Percentiles rank a stretch among this genome's conserved stretches.
phyloP scores from a whole-genome alignment of 116 monocot species.

The Papilionanthe hybrid region DNA sequence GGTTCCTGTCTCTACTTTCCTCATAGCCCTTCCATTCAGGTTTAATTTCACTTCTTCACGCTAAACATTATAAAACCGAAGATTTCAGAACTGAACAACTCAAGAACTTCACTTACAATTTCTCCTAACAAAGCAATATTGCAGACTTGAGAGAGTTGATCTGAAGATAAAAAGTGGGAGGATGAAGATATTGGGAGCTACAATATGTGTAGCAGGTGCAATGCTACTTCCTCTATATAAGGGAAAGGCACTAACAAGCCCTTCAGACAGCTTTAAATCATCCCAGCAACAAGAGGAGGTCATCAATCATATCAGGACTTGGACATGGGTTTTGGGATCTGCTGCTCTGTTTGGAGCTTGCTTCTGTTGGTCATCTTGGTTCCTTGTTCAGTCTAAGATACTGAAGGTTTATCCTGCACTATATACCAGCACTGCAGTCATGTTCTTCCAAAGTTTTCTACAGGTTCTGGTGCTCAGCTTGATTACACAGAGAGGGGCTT shows the following conservation, averaged over 20 bases:
- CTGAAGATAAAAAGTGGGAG: background rate
- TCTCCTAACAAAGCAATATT: background rate
- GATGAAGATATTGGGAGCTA: background rate
- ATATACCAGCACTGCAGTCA: background rate
- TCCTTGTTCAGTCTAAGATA: background rate
- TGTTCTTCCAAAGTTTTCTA: background rate
- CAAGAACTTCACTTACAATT: too few species aligned
- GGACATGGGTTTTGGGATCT: background rate
- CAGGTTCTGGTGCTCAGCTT: background rate
- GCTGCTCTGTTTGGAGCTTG: background rate
- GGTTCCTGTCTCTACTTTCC: slow-evolving; percentile 70
- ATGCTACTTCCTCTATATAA: background rate
- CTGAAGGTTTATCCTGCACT: background rate
- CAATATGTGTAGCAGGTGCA: background rate
- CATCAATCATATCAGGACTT: background rate
- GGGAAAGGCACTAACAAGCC: background rate
- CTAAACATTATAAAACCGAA: too few species aligned
- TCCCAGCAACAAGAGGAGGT: background rate
- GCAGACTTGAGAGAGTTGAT: background rate
- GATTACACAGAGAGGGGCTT: background rate
- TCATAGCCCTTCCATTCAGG: slow-evolving; percentile 56
- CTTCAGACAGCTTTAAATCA: background rate
- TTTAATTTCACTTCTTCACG: background rate
- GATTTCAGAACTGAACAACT: too few species aligned
- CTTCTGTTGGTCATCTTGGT: background rate